phyloP scores from a whole-genome alignment of 2,329 filamentous ascomycete genomes.

The Ceratocystis cubensis region DNA sequence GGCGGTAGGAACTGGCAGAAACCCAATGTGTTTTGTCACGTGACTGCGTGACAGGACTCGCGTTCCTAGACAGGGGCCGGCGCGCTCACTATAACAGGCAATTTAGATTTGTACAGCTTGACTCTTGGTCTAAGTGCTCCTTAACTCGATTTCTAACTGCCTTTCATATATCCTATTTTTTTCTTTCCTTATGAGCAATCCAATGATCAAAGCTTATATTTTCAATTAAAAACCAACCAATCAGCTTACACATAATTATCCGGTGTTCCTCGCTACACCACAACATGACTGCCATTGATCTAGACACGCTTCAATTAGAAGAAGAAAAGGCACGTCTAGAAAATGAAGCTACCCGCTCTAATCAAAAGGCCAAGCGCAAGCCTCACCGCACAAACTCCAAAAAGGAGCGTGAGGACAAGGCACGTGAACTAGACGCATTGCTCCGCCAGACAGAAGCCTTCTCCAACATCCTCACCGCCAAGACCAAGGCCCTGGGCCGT shows the following conservation, averaged over 20 bases:
- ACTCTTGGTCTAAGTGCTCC: background rate
- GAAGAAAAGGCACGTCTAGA: constrained; percentile 29
- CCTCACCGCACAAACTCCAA: constrained; percentile 40
- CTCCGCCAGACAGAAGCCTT: constrained; percentile 48
- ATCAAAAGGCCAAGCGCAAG: constrained; percentile 38
- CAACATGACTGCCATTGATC: constrained; percentile 14
- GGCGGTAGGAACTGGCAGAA: constrained; percentile 19
- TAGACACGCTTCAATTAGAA: constrained; percentile 28
- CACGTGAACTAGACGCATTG: constrained; percentile 46
- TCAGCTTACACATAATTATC: background rate
- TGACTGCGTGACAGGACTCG: constrained; percentile 13
- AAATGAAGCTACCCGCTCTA: constrained; percentile 34
- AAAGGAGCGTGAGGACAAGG: constrained; percentile 39
- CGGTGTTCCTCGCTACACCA: background rate
- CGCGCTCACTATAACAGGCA: background rate
- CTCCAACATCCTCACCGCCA: constrained; percentile 49
- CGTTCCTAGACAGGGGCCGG: background rate
- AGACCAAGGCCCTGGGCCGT: constrained; percentile 49
- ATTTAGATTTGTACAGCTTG: background rate
- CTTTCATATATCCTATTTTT: background rate
- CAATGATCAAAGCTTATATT: background rate
- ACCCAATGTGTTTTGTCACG: background rate
- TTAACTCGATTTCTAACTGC: too few relatives aligned
- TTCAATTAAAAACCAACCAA: background rate
- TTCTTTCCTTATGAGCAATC: background rate